A percentile compares a stretch with the other conserved stretches of the same genome.
Conservation (phyloP, 352 stramenopile species). For the Pseudoperonospora humuli region DNA sequence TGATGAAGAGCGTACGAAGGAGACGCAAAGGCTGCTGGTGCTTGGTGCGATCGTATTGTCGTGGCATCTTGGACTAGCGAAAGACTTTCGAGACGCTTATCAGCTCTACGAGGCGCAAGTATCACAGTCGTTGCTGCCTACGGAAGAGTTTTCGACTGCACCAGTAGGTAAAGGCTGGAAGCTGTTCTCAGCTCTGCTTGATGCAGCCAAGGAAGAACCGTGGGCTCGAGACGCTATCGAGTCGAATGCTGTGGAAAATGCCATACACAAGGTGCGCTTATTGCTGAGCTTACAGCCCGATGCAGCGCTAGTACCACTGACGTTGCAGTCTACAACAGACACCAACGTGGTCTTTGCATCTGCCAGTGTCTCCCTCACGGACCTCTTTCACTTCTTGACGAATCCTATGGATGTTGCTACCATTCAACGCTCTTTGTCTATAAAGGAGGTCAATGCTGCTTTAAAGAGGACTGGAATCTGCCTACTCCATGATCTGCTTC, state of each 20-base stretch:
- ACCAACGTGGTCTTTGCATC: too few species aligned
- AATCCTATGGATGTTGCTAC: background rate
- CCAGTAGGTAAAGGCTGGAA: constrained; percentile 2
- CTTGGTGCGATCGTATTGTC: constrained; percentile 2
- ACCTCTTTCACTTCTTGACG: constrained; percentile 19
- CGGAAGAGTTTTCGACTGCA: background rate
- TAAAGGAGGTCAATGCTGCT: constrained; percentile 8
- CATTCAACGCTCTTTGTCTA: constrained; percentile 3
- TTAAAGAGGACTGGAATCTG: constrained; percentile 30
- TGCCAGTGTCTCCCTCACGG: constrained; percentile 3
- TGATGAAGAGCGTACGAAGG: constrained; percentile 1
- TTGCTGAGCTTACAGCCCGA: constrained; percentile 18
- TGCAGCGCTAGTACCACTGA: constrained; percentile 1
- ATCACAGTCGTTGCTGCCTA: background rate
- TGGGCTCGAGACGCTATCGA: background rate
- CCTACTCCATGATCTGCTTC: constrained; percentile 43
- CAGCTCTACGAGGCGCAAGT: constrained; percentile 3
- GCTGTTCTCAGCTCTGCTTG: constrained; percentile 3
- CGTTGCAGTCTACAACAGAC: background rate
- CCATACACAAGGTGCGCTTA: constrained; percentile 1
- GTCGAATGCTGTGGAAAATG: constrained; percentile 5
- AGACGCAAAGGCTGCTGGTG: constrained; percentile 7
- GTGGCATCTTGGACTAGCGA: constrained; percentile 18
- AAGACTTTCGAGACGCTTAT: constrained; percentile 13
- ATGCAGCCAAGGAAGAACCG: background rate